Conservation (phyloP, 148 eudicot genomes). For the Gaultheria prostrata region DNA sequence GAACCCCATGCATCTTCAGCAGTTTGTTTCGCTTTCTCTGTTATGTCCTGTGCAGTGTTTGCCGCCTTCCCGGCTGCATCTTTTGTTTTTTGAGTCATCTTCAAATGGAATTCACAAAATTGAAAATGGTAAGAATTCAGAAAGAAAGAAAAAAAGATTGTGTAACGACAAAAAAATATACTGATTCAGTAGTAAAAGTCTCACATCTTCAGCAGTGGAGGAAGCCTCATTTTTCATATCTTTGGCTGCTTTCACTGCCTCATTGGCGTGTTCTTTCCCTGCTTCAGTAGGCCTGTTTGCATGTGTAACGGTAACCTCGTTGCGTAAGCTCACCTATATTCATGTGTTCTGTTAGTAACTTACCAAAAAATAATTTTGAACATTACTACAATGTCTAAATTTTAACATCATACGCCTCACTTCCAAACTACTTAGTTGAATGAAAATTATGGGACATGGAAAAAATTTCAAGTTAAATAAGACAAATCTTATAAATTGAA, state of each 20-base stretch:
- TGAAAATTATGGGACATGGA: background rate
- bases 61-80: conserved; percentile 25
- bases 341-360: background rate
- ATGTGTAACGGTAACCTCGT: conserved; percentile 18
- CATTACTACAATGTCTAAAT: background rate
- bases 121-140: background rate
- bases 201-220: conserved; percentile 49
- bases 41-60: conserved; percentile 42
- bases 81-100: conserved; percentile 42
- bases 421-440: too few species aligned
- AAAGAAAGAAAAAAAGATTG: background rate
- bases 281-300: conserved; percentile 26
- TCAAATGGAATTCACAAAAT: background rate
- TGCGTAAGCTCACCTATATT: conserved; percentile 18
- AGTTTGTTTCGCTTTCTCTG: conserved; percentile 66
- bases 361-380: background rate
- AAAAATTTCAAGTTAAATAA: too few species aligned
- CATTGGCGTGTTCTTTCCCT: conserved; percentile 48
- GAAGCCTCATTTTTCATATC: conserved; percentile 45
- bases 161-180: background rate
- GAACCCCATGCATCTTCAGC: conserved; percentile 76
- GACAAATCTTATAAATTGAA: too few species aligned
- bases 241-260: conserved; percentile 46
- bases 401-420: too few species aligned
- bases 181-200: background rate